Base-by-base conservation (phyloP, 2,329 filamentous ascomycete species). In the Ascochyta pisi region DNA sequence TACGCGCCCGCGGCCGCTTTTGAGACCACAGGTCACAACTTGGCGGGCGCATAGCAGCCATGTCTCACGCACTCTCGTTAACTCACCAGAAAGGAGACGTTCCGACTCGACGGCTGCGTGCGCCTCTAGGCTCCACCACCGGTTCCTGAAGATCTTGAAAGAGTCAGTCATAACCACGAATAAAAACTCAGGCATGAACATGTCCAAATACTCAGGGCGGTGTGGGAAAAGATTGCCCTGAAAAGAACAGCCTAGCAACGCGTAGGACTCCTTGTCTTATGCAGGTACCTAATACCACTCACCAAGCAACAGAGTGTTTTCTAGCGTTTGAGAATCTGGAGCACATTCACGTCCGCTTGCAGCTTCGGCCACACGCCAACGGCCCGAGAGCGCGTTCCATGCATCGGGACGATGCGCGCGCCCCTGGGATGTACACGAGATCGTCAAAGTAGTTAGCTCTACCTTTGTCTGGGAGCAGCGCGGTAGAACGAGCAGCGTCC, bases 1-100 rank as follows among this genome's bases (percentile, higher is more conserved):
- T 71, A 72, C 67, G 67, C 70, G 68, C 71, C 61, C 61, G 65
- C 62, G 70, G 61, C 70, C 70, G 67, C 58, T 58, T 65, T 62
- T 42, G 39, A 50, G 67, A 57, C 67, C 65, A 42, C 57, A 57
- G 55, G 56, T 70, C 69, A 71, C 69, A 69, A 12, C 69, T 72
- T 71, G 68, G 70, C 68, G 58, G 56, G 63, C 67, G 66, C 69
- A 68, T 69, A 55, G 58, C 53, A 58, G 54, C 50, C 34, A 34
- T 38, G 41, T 53, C 41, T 51, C 58, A 61, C 31, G 26, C 31
- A 16, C 26, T 44, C n/a, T 31, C n/a, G 12, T 31, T 39, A 38
- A 24, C 40, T 47, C 53, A 43, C 53, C 12, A 19, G 41, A 13
- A 46, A 56, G 53, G 42, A 50, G 53, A 56, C 42, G 47, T 51